These are phyloP conservation scores for Skeletonema marinoi DNA, from an alignment of 108 stramenopile species.

Conservation along the genomic window DNA sequence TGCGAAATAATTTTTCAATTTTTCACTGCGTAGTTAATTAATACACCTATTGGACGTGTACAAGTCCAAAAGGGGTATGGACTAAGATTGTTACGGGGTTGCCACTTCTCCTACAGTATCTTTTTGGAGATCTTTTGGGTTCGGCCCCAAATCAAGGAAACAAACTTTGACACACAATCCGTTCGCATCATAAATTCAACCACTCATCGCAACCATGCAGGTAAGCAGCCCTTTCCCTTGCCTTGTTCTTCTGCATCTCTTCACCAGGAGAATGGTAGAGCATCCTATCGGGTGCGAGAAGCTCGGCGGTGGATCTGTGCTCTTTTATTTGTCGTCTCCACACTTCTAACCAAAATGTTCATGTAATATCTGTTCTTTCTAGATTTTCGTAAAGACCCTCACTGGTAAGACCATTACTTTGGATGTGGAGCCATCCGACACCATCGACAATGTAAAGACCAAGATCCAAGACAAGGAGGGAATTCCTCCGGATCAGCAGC, in stretches of 20 bases:
- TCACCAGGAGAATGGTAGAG: background rate
- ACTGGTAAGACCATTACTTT: constrained; percentile 79
- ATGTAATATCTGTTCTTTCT: background rate
- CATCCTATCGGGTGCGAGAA: background rate
- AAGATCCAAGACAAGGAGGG: constrained; percentile 99
- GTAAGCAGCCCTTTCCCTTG: background rate
- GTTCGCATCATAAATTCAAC: background rate
- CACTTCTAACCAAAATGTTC: background rate
- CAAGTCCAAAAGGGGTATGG: too few relatives aligned
- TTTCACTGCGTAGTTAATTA: too few relatives aligned
- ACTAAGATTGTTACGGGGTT: too few relatives aligned
- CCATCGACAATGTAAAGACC: constrained; percentile 98
- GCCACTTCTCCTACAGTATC: too few relatives aligned
- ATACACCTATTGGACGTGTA: too few relatives aligned
- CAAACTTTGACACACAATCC: background rate
- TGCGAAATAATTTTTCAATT: too few relatives aligned
- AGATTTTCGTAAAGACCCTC: constrained; percentile 63
- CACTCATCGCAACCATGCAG: constrained; percentile 12
- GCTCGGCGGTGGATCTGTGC: background rate
- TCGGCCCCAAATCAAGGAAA: too few relatives aligned
- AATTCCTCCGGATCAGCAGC: constrained; percentile 96
- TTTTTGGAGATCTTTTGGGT: background rate
- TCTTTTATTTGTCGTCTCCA: background rate
- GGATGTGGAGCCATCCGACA: constrained; percentile 98
- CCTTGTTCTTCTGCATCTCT: background rate